Conservation (phyloP, 208 protist genomes). For the Trichomonas gallinae region DNA sequence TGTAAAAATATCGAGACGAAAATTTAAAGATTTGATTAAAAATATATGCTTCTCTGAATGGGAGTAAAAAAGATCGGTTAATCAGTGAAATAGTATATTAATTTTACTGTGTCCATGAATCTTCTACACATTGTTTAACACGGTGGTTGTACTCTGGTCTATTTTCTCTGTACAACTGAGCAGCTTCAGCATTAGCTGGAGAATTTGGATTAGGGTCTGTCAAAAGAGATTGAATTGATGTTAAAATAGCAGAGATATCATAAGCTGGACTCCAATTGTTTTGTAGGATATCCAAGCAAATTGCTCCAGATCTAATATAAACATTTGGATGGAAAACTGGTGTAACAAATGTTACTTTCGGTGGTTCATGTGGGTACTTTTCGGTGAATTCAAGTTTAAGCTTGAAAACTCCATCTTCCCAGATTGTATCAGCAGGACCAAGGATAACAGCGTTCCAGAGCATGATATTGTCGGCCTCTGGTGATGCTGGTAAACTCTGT, state of each 20-base stretch:
- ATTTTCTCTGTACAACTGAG: conserved; percentile 70
- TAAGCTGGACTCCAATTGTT: conserved; percentile 89
- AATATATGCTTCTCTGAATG: not conserved
- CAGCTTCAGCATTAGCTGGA: conserved; percentile 93
- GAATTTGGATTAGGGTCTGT: conserved; percentile 97
- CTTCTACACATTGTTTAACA: conserved; percentile 64
- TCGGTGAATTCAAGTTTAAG: conserved; percentile 67
- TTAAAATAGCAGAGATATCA: conserved; percentile 88
- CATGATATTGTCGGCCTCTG: conserved; percentile 68
- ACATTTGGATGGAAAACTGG: conserved; percentile 98
- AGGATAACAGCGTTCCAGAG: conserved; percentile 74
- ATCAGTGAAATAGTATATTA: not conserved
- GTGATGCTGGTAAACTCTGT: conserved; percentile 59
- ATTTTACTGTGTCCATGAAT: conserved; percentile 50
- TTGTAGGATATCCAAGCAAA: conserved; percentile 98
- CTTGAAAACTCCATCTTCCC: conserved; percentile 61
- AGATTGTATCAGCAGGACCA: conserved; percentile 39
- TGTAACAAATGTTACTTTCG: conserved; percentile 85
- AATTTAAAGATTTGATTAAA: not conserved
- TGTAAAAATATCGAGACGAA: too few relatives aligned
- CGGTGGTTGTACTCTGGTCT: conserved; percentile 74
- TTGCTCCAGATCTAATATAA: conserved; percentile 76
- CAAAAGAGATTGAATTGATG: conserved; percentile 96
- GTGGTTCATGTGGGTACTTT: conserved; percentile 84
- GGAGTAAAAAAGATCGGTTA: not conserved